These are phyloP conservation scores for Backusella tarrabulga DNA, from an alignment of 192 early-diverging fungal genomes.

Conservation along the genomic window DNA sequence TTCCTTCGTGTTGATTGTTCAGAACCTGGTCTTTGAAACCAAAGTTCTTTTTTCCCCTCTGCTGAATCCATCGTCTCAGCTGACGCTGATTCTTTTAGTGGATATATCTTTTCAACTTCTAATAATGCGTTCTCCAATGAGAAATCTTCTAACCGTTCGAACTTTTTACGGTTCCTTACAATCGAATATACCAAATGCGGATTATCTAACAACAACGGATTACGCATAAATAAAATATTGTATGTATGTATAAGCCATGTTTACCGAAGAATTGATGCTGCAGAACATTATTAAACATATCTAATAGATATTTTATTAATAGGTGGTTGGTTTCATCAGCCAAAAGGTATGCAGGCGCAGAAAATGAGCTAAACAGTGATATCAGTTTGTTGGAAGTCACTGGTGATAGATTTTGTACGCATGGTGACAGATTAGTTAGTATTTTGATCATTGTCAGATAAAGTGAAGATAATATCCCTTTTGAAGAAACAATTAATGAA, in stretches of 20 bases:
- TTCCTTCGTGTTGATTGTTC: not conserved
- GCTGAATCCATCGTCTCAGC: not conserved
- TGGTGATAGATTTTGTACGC: constrained; percentile 70
- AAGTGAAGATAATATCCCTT: constrained; percentile 58
- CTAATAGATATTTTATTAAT: constrained; percentile 71
- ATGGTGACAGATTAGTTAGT: constrained; percentile 80
- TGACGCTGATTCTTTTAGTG: not conserved
- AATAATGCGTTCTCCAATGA: constrained; percentile 61
- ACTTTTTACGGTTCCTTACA: constrained; percentile 67
- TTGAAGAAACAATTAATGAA: constrained; percentile 72
- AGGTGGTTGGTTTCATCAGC: constrained; percentile 75
- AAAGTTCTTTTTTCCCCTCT: not conserved
- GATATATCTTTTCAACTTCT: constrained; percentile 54
- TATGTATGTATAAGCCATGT: not conserved
- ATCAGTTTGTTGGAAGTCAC: constrained; percentile 72
- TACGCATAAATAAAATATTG: not conserved
- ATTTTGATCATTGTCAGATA: constrained; percentile 77
- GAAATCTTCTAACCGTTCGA: constrained; percentile 66
- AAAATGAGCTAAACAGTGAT: constrained; percentile 72
- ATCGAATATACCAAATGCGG: constrained; percentile 76
- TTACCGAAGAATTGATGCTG: constrained; percentile 78
- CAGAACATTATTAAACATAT: constrained; percentile 78
- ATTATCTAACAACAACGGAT: constrained; percentile 54
- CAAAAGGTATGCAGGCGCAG: constrained; percentile 76
- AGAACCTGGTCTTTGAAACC: not conserved